phyloP scores from a whole-genome alignment of 2,329 filamentous ascomycete species.

The Paraphoma chrysanthemicola region DNA sequence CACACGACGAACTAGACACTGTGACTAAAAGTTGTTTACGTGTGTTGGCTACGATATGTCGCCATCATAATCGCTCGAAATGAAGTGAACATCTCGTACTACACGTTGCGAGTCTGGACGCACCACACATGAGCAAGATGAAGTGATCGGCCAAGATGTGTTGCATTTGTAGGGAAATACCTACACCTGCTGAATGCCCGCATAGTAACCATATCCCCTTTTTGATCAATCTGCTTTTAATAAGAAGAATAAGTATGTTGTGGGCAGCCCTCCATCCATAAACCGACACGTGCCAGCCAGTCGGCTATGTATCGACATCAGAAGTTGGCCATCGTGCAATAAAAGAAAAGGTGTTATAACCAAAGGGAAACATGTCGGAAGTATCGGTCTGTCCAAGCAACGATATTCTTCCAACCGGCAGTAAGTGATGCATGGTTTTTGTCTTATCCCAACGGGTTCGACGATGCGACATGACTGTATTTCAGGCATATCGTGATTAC shows the following conservation, averaged over 20 bases:
- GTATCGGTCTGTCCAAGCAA: slow-evolving; percentile 32
- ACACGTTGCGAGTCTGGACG: too few relatives aligned
- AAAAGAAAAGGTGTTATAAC: slow-evolving; percentile 31
- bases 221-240: slow-evolving; percentile 17
- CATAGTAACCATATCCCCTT: slow-evolving; percentile 22
- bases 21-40: too few relatives aligned
- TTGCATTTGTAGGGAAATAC: slow-evolving; percentile 26
- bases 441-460: slow-evolving; percentile 39
- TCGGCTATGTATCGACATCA: not conserved
- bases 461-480: slow-evolving; percentile 42
- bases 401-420: slow-evolving; percentile 32
- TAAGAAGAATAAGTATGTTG: slow-evolving; percentile 31
- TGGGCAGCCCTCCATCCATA: slow-evolving; percentile 24
- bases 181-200: slow-evolving; percentile 20
- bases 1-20: too few relatives aligned
- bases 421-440: slow-evolving; percentile 32
- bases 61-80: too few relatives aligned
- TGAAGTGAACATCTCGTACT: too few relatives aligned
- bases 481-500: slow-evolving; percentile 41
- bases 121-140: not conserved
- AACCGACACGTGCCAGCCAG: slow-evolving; percentile 19
- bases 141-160: slow-evolving; percentile 13
- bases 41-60: too few relatives aligned
- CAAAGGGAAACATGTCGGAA: slow-evolving; percentile 37
- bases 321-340: not conserved